Base-by-base conservation (phyloP, 805 yeast genomes). In the Hanseniaspora hatyaiensis region DNA sequence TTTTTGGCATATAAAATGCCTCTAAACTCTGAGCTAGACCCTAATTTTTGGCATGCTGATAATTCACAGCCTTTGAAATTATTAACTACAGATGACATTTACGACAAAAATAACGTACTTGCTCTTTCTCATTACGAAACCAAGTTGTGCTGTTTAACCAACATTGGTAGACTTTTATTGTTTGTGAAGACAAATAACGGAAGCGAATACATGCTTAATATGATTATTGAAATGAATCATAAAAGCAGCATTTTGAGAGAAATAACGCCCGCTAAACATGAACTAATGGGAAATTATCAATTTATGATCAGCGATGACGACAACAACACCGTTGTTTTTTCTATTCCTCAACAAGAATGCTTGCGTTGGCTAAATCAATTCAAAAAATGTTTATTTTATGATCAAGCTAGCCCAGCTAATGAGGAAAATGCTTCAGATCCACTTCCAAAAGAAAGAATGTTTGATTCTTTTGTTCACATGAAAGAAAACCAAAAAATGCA, bases 131-230 rank as follows among this genome's bases (percentile, higher is more conserved):
- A 65, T 38, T 65, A 65, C 45, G 60, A 67, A 48, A 66, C 68
- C 8, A 71, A 83, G 52, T 70, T 79, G 1, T 54, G 80, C 50
- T 53, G 81, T 12, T 64, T 80, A 0, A 82, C 88, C 1, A 68
- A 76, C 1, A 71, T 71, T 57, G 89, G 87, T 1, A 66, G 88
- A 40, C 76, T 74, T 0, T 60, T 82, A 50, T 57, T 81, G 1
- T 75, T 82, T 51, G 58, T 54, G 1, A 62, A 65, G 53, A 55
- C 54, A 19, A 49, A 63, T 9, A 23, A 62, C 60, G 8, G 62
- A 65, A 18, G 66, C 16, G 19, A 63, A 6, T 68, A 66, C 30
- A 73, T 72, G 50, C 56, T 79, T 37, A 65, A 70, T 15, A 65
- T 71, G 15, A 86, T 80, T 50, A 68, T 82, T 30, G 70, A 70